Evolutionary conservation across 2,329 filamentous ascomycete species (phyloP), one percentile per base, ranked within the genome.

Genomic region (Aspergillus sp.): DNA sequence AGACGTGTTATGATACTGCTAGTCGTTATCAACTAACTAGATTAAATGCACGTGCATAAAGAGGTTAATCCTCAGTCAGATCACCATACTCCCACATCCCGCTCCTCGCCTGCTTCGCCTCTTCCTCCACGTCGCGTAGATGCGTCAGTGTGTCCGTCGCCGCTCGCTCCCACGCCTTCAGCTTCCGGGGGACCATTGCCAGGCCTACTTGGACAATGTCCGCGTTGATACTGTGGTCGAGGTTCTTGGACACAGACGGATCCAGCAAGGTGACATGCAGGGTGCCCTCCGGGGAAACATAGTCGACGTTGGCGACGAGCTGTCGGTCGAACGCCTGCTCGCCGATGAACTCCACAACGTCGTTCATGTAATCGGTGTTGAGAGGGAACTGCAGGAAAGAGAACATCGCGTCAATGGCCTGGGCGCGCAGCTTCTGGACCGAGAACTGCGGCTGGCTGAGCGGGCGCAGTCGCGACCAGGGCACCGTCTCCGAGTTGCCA

Each of bases 61-160:
- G n/a, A n/a, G n/a, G 28, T 41, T 77, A 86, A 53, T 93, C 86
- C 67, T 94, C 88, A 10, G 86, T 93, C 53, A 94, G 72, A 59
- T 96, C 91, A 47, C 91, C 91, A 62, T 96, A 98, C 72, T 98
- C 91, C 88, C 89, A 98, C 74, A 94, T 91, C 26, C 91, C 91
- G 45, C 78, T 70, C 41, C 86, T 76, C 36, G 79, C 78, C 34
- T 74, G 68, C 74, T 93, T 94, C 4, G 89, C 89, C 58, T 80
- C 71, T 22, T 72, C 69, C 68, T 93, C 81, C 32, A 81, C 74
- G 58, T 81, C 73, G 52, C 75, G 79, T 40, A 95, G 66, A 47
- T 75, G 74, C 58, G 77, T 74, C 41, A 94, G 63, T 26, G 86
- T 76, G 20, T 82, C 72, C 36, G 73, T 72, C 28, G 84, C 83